Percentiles rank a stretch among this genome's conserved stretches.
Conservation (phyloP, 345 rosid genomes). For the Gossypium bickii region DNA sequence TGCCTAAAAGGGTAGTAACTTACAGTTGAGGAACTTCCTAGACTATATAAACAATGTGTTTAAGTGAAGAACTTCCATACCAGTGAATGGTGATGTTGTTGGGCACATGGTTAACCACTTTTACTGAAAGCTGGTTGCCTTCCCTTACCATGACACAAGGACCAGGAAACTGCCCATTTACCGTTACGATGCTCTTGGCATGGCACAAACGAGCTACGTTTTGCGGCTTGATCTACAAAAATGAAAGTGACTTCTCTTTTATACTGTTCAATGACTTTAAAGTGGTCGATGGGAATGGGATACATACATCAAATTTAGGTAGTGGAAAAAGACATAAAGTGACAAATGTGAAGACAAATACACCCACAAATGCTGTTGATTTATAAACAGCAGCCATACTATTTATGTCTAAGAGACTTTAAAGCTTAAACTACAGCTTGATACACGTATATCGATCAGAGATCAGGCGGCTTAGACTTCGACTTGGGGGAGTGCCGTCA, state of each 20-base stretch:
- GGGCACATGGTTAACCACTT: background rate
- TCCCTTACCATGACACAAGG: slow-evolving; percentile 51
- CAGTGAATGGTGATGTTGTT: slow-evolving; percentile 28
- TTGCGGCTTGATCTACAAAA: slow-evolving; percentile 32
- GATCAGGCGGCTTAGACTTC: background rate
- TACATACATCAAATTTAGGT: slow-evolving; percentile 49
- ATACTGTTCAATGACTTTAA: background rate
- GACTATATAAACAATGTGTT: background rate
- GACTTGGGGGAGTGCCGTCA: slow-evolving; percentile 46
- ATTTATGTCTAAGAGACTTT: slow-evolving; percentile 18
- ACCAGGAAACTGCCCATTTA: slow-evolving; percentile 49
- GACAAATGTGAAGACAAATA: slow-evolving; percentile 19
- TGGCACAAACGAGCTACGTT: slow-evolving; percentile 44
- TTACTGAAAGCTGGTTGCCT: slow-evolving; percentile 28
- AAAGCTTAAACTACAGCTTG: slow-evolving; percentile 1
- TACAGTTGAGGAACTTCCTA: slow-evolving; percentile 6
- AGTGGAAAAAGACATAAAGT: slow-evolving; percentile 29
- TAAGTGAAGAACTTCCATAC: slow-evolving; percentile 16
- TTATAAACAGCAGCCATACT: slow-evolving; percentile 32
- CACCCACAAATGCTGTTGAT: slow-evolving; percentile 12
- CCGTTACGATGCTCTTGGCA: no score
- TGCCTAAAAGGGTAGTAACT: slow-evolving; percentile 24
- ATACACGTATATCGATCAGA: background rate
- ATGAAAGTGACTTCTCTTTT: background rate
- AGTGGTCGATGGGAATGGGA: background rate